Evolutionary conservation across 352 stramenopile species (phyloP).

Genomic region (Globisporangium barbulae): DNA sequence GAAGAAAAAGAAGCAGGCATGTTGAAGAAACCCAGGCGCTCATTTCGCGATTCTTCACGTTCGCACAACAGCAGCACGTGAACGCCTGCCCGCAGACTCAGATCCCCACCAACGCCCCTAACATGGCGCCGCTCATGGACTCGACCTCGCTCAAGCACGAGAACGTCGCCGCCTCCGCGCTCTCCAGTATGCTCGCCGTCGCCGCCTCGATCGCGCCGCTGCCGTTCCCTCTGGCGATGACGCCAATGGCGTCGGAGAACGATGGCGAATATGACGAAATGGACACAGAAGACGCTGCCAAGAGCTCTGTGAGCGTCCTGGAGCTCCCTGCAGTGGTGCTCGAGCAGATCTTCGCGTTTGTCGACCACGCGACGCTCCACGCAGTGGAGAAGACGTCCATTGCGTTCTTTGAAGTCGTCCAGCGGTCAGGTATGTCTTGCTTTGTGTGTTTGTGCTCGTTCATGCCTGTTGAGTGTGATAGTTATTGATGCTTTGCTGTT

Average conservation of each 20-base stretch:
- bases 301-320: constrained; percentile 6
- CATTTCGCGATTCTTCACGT: constrained; percentile 10
- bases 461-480: neutral
- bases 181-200: constrained; percentile 9
- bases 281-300: neutral
- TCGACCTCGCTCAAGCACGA: constrained; percentile 16
- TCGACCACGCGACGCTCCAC: constrained; percentile 57
- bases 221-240: constrained; percentile 6
- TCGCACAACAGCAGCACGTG: constrained; percentile 2
- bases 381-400: constrained; percentile 39
- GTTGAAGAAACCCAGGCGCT: constrained; percentile 7
- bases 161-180: neutral
- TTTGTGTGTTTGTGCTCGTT: constrained; percentile 9
- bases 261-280: neutral
- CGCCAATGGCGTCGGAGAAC: neutral
- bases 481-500: neutral
- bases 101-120: neutral
- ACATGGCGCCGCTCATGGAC: constrained; percentile 20
- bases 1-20: neutral
- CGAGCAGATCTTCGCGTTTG: constrained; percentile 46
- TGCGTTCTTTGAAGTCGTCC: constrained; percentile 29
- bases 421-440: constrained; percentile 32
- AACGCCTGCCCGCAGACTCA: neutral
- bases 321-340: constrained; percentile 46
- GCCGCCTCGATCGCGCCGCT: constrained; percentile 6